phyloP scores from a whole-genome alignment of 805 yeast genomes.

The Kodamaea neixiangensis region DNA sequence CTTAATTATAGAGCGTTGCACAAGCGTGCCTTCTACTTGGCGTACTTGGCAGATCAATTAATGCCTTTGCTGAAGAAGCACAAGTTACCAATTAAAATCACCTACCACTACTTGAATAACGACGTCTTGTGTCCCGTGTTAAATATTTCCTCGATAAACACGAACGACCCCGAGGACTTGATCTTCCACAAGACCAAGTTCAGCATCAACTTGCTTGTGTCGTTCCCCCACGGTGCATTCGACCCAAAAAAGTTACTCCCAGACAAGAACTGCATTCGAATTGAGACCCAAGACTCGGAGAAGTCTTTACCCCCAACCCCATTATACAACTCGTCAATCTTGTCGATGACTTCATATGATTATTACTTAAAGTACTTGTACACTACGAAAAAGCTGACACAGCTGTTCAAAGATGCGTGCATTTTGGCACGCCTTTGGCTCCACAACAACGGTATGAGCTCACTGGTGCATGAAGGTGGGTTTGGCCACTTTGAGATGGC shows the following conservation, averaged over 20 bases:
- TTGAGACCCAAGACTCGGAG: slow-evolving; percentile 45
- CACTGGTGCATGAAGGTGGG: slow-evolving; percentile 68
- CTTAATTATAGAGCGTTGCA: slow-evolving; percentile 87
- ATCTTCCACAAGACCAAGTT: slow-evolving; percentile 66
- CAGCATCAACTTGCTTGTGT: slow-evolving; percentile 69
- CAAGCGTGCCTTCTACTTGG: slow-evolving; percentile 85
- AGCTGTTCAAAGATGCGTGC: slow-evolving; percentile 84
- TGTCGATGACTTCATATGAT: slow-evolving; percentile 67
- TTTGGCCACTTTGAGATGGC: slow-evolving; percentile 94
- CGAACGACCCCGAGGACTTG: slow-evolving; percentile 52
- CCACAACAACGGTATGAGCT: slow-evolving; percentile 77
- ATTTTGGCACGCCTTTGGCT: slow-evolving; percentile 88
- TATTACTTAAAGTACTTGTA: slow-evolving; percentile 75
- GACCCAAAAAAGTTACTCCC: slow-evolving; percentile 76
- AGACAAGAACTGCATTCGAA: slow-evolving; percentile 78
- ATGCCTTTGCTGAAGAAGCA: slow-evolving; percentile 53
- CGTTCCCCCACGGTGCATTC: slow-evolving; percentile 70
- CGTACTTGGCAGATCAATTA: slow-evolving; percentile 71
- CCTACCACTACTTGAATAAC: slow-evolving; percentile 71
- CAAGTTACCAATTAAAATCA: slow-evolving; percentile 58
- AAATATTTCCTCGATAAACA: slow-evolving; percentile 55
- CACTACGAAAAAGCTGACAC: slow-evolving; percentile 72
- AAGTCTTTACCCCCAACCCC: slow-evolving; percentile 70
- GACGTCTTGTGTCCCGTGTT: slow-evolving; percentile 78
- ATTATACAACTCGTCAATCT: slow-evolving; percentile 76